Evolutionary conservation across 306 rosid species (phyloP).

Genomic region (Morella rubra): DNA sequence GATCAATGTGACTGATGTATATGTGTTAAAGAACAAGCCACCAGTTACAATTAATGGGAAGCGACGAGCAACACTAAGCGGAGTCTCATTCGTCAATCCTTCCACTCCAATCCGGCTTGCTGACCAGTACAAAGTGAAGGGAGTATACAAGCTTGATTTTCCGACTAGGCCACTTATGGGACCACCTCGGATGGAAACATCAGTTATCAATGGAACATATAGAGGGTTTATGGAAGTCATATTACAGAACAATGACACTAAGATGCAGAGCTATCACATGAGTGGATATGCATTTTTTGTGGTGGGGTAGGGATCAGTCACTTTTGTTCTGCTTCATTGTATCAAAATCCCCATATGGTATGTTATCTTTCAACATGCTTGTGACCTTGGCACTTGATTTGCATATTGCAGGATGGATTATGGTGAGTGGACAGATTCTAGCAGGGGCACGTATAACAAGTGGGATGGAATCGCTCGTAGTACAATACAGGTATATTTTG

Average conservation of each 20-base stretch:
- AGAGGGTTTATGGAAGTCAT: constrained; percentile 93
- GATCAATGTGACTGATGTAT: constrained; percentile 85
- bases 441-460: constrained; percentile 94
- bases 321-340: constrained; percentile 13
- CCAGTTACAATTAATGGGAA: constrained; percentile 64
- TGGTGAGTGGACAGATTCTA: constrained; percentile 92
- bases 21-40: constrained; percentile 74
- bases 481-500: constrained; percentile 65
- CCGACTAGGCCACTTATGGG: constrained; percentile 74
- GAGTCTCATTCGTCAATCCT: constrained; percentile 75
- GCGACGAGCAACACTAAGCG: constrained; percentile 67
- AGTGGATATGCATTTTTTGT: constrained; percentile 92
- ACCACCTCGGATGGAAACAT: constrained; percentile 65
- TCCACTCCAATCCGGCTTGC: constrained; percentile 86
- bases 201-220: constrained; percentile 80
- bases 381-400: constrained; percentile 22
- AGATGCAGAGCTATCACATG: constrained; percentile 87
- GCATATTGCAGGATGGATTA: constrained; percentile 79
- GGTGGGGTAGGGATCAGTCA: constrained; percentile 59
- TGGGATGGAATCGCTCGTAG: constrained; percentile 98
- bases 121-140: constrained; percentile 69
- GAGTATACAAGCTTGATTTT: constrained; percentile 82
- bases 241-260: constrained; percentile 89
- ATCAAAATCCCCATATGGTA: neutral
- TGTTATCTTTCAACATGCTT: neutral